Base-by-base conservation (phyloP, 805 yeast genomes). In the Candida lessepsii region DNA sequence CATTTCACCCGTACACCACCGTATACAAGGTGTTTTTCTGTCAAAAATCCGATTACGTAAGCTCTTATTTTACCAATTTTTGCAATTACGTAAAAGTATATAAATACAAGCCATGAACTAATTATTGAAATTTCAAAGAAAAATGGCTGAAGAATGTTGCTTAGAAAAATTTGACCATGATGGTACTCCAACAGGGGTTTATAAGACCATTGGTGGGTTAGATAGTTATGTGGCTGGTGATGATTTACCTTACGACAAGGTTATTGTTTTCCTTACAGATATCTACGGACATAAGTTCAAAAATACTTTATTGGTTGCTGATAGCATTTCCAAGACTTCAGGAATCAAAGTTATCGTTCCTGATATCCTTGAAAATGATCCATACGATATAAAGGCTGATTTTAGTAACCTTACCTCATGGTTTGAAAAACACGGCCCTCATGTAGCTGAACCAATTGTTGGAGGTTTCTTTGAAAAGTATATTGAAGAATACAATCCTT, bases 271-370 rank as follows among this genome's bases (percentile, higher is more conserved):
- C 23, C 29, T 54, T 29, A 53, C 64, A 27, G 67, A 61, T 32
- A 44, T 58, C 39, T 56, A 41, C 37, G 66, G 67, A 24, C 39
- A 60, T 56, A 53, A 49, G 40, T 48, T 48, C 44, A 54, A 53
- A 44, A 61, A 61, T 48, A 49, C 49, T 28, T 46, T 43, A 37
- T 51, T 61, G 48, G 47, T 59, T 28, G 67, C 66, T 5, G 66
- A 61, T 43, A 41, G 48, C 21, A 45, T 61, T 16, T 30, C 48
- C 29, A 37, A 42, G 14, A 13, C 33, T 11, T 37, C 42, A 5
- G 33, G 42, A 11, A 47, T 54, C 30, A 52, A 50, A 41, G 65
- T 61, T 1, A 44, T 56, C 30, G 35, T 61, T 35, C 67, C 67
- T 8, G 67, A 61, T 47, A 51, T 60, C 35, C 54, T 61, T 41